Conservation (phyloP, 495 filamentous ascomycete genomes). For the Aspergillus avenaceus region DNA sequence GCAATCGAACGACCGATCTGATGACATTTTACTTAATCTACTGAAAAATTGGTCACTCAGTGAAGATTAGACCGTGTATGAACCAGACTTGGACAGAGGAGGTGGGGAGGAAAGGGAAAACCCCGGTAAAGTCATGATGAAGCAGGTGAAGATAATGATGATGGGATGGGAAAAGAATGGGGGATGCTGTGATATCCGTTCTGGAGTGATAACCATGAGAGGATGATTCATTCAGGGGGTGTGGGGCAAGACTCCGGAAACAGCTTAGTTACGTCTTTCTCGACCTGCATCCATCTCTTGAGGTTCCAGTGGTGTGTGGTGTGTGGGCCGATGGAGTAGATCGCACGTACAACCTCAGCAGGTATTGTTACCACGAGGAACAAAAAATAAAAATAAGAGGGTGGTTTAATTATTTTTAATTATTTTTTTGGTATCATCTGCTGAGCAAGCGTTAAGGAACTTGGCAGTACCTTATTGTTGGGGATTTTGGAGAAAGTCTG, state of each 20-base stretch:
- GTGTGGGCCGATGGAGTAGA: conserved; percentile 12
- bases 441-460: no score
- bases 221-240: conserved; percentile 17
- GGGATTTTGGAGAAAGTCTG: not conserved
- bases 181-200: conserved; percentile 1
- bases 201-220: not conserved
- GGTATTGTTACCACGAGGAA: conserved; percentile 23
- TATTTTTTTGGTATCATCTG: no score
- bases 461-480: not conserved
- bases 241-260: conserved; percentile 15
- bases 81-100: not conserved
- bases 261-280: conserved; percentile 8
- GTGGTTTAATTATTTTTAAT: no score
- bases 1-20: not conserved
- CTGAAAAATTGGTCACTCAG: no score
- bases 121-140: not conserved
- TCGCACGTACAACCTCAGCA: no score
- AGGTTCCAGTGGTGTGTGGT: no score
- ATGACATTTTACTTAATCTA: no score
- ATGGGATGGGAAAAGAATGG: not conserved
- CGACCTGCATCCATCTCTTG: conserved; percentile 15
- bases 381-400: no score
- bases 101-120: not conserved
- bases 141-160: not conserved
- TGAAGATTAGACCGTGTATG: no score